These are phyloP conservation scores for Pleurotus tuoliensis DNA, from an alignment of 768 basidiomycete genomes.

Conservation along the genomic window DNA sequence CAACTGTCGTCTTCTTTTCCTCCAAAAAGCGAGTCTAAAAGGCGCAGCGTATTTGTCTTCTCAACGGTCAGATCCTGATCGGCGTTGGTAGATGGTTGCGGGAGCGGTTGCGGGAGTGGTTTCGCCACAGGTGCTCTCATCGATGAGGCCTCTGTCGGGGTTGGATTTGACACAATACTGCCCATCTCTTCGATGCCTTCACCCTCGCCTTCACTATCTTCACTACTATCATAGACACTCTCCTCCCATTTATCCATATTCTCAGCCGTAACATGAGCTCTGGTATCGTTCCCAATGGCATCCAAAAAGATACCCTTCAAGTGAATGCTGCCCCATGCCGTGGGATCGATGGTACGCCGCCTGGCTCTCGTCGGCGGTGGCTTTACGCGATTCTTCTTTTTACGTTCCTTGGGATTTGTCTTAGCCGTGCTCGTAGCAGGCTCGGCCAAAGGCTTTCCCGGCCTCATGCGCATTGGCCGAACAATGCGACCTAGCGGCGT, in stretches of 20 bases:
- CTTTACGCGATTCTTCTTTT: conserved; percentile 37
- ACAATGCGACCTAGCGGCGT: conserved; percentile 65
- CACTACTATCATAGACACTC: conserved; percentile 13
- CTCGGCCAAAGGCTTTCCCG: conserved; percentile 52
- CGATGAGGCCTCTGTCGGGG: conserved; percentile 4
- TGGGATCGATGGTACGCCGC: conserved; percentile 66
- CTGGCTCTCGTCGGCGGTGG: conserved; percentile 58
- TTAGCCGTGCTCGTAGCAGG: conserved; percentile 16
- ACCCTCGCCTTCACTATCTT: conserved; percentile 12
- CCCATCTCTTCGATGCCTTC: not conserved
- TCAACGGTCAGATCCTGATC: conserved; percentile 35
- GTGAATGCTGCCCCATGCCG: conserved; percentile 65
- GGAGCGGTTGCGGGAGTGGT: too few relatives aligned
- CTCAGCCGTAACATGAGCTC: conserved; percentile 15
- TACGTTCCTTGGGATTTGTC: conserved; percentile 15
- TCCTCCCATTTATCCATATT: conserved; percentile 11
- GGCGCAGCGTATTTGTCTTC: conserved; percentile 39
- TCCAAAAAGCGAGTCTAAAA: conserved; percentile 54
- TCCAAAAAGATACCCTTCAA: conserved; percentile 69
- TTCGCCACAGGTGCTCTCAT: too few relatives aligned
- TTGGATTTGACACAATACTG: not conserved
- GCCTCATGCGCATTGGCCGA: conserved; percentile 67
- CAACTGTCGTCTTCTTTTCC: conserved; percentile 45
- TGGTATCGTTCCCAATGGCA: conserved; percentile 13
- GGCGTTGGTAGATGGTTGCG: too few relatives aligned